phyloP scores from a whole-genome alignment of 163 green algal species.

The Volvox carteri region DNA sequence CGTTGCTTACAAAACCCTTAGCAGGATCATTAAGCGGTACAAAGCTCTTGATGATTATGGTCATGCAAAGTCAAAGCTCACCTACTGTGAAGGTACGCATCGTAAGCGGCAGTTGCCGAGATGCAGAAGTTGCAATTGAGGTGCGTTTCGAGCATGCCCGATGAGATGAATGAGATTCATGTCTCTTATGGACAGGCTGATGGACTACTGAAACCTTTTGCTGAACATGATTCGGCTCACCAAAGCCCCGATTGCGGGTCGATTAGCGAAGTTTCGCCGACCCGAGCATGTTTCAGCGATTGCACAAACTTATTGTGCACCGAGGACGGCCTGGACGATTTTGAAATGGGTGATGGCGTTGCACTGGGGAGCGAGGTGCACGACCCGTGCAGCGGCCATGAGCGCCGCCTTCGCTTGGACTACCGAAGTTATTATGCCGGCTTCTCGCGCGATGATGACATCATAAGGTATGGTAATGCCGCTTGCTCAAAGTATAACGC shows the following conservation, averaged over 20 bases:
- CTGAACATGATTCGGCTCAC: neutral
- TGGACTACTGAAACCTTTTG: neutral
- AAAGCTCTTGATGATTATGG: neutral
- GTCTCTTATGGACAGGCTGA: neutral
- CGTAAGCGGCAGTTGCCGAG: neutral
- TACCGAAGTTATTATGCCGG: neutral
- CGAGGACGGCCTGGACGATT: neutral
- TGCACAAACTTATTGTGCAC: neutral
- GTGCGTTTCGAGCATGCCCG: neutral
- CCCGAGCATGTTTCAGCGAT: neutral
- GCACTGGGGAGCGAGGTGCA: neutral
- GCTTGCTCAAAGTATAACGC: neutral
- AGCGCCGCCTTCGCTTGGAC: neutral
- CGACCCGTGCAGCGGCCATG: neutral
- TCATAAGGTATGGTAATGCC: neutral
- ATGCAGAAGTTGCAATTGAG: neutral
- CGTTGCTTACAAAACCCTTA: neutral
- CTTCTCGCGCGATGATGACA: neutral
- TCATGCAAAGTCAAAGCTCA: neutral
- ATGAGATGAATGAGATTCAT: neutral
- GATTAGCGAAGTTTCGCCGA: neutral
- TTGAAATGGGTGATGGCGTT: neutral
- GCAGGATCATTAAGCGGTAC: neutral
- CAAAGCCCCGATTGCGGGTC: slow-evolving; percentile 7
- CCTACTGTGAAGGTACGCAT: neutral